These are phyloP conservation scores for Brassica hybrid DNA, from an alignment of 441 rosid genomes.

Conservation along the genomic window DNA sequence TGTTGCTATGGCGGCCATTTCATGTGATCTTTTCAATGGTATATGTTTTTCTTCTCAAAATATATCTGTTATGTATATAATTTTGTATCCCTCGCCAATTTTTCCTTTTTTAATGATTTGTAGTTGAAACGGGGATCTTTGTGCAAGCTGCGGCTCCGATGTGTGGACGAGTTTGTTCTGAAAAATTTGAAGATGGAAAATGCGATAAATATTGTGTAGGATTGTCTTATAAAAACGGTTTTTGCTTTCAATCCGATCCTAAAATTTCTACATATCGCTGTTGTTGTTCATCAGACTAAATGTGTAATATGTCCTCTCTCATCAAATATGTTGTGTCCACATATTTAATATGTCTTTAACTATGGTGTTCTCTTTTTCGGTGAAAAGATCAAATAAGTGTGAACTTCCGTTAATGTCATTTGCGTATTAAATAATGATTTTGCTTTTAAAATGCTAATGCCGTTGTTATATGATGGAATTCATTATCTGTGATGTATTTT, in stretches of 20 bases:
- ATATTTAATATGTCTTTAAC: not conserved
- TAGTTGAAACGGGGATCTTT: not conserved
- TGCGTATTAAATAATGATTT: not conserved
- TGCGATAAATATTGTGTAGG: not conserved
- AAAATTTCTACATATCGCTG: not conserved
- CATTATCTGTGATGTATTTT: not conserved
- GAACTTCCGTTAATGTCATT: not conserved
- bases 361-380: not conserved
- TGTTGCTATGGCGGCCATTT: not conserved
- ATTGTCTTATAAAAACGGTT: not conserved
- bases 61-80: not conserved
- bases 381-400: not conserved
- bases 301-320: not conserved
- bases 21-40: constrained; percentile 9
- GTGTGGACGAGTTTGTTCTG: not conserved
- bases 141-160: not conserved
- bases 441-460: not conserved
- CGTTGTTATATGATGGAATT: not conserved
- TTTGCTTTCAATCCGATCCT: not conserved
- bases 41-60: not conserved
- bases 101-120: not conserved
- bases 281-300: not conserved
- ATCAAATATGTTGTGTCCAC: not conserved
- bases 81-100: not conserved
- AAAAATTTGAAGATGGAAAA: not conserved